Evolutionary conservation across 2,329 filamentous ascomycete species (phyloP).

Genomic region (Talaromyces sp.): DNA sequence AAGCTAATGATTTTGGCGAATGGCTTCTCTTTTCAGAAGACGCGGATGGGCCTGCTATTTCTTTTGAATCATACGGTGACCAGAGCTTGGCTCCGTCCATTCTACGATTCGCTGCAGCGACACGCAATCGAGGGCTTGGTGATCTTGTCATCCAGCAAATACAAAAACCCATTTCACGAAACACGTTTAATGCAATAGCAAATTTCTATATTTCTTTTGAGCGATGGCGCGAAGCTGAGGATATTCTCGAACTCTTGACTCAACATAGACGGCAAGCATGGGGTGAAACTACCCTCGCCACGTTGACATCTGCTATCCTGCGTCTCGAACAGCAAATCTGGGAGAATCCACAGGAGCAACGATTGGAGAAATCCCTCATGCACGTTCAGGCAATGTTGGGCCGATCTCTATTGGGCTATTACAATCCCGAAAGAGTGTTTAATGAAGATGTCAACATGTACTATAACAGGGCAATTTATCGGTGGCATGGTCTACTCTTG

Average conservation of each 20-base stretch:
- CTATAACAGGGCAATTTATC: constrained; percentile 27
- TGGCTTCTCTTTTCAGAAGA: constrained; percentile 51
- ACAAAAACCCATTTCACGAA: constrained; percentile 28
- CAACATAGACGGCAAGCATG: constrained; percentile 32
- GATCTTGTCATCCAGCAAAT: constrained; percentile 27
- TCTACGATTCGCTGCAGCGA: constrained; percentile 50
- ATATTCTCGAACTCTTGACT: constrained; percentile 31
- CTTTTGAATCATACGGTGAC: constrained; percentile 41
- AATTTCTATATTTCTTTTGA: constrained; percentile 30
- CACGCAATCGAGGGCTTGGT: constrained; percentile 38
- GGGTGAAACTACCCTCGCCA: constrained; percentile 34
- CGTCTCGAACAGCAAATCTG: constrained; percentile 27
- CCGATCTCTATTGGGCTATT: constrained; percentile 33
- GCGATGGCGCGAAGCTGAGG: constrained; percentile 31
- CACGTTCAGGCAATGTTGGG: constrained; percentile 29
- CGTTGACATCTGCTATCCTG: constrained; percentile 38
- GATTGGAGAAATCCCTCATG: constrained; percentile 19
- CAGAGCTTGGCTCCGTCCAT: constrained; percentile 49
- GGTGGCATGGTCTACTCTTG: constrained; percentile 28
- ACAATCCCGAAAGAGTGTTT: constrained; percentile 21
- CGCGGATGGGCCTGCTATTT: constrained; percentile 51
- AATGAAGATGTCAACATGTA: constrained; percentile 16
- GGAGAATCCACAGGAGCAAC: constrained; percentile 15
- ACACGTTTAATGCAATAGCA: constrained; percentile 33
- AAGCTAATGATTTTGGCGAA: constrained; percentile 46